Evolutionary conservation across 345 rosid genomes (phyloP).

Genomic region (Mangifera indica): DNA sequence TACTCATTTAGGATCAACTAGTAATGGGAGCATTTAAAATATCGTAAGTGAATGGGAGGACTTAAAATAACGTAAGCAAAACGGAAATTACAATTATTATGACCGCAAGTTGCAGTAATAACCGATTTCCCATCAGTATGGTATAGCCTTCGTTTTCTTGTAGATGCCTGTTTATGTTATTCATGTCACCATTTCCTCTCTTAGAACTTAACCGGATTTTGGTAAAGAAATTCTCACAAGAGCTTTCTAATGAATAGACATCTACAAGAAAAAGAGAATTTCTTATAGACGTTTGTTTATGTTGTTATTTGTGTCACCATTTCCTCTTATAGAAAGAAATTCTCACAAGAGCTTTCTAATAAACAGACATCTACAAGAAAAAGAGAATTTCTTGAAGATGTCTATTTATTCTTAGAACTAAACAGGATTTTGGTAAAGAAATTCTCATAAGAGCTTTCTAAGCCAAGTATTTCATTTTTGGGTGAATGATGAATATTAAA

Average conservation of each 20-base stretch:
- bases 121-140: neutral
- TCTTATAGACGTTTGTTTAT: neutral
- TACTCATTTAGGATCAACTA: neutral
- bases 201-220: neutral
- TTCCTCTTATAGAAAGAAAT: too few relatives aligned
- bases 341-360: too few relatives aligned
- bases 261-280: too few relatives aligned
- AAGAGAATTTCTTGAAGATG: neutral
- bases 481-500: neutral
- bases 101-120: neutral
- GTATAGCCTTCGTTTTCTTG: neutral
- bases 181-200: slow-evolving; percentile 5
- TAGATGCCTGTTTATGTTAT: neutral
- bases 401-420: neutral
- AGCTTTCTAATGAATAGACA: too few relatives aligned
- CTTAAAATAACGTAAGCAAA: neutral
- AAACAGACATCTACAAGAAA: too few relatives aligned
- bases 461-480: neutral
- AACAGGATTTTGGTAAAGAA: neutral
- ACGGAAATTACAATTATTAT: neutral
- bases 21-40: neutral
- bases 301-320: neutral
- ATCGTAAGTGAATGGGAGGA: neutral
- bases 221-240: too few relatives aligned
- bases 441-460: neutral